Evolutionary conservation across 129 eudicot genomes (phyloP).

Genomic region (Pittosporum tobira): DNA sequence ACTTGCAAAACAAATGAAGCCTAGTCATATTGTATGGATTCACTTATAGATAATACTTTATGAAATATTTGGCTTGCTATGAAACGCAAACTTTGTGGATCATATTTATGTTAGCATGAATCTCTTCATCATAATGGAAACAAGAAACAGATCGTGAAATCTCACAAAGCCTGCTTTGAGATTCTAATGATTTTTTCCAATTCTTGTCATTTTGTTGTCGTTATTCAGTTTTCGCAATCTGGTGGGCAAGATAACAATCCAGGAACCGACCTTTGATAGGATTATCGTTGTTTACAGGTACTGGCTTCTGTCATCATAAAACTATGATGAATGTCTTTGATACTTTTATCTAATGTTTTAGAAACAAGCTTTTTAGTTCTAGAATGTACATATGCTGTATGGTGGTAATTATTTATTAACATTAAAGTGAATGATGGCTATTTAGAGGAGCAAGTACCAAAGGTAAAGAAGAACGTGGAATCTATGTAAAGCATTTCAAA

Average conservation of each 20-base stretch:
- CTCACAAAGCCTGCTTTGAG: neutral
- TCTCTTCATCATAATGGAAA: too few relatives aligned
- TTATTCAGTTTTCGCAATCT: conserved; percentile 57
- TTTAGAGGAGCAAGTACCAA: conserved; percentile 59
- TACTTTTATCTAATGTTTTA: neutral
- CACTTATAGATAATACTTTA: neutral
- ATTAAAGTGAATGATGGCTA: neutral
- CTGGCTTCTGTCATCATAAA: conserved; percentile 9
- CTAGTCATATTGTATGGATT: neutral
- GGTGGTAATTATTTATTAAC: neutral
- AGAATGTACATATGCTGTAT: conserved; percentile 4
- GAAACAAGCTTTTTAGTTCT: neutral
- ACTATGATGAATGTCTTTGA: conserved; percentile 4
- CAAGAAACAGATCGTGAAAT: neutral
- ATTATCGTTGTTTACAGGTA: conserved; percentile 97
- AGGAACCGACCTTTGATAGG: conserved; percentile 97
- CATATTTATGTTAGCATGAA: too few relatives aligned
- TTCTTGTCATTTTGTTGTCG: conserved; percentile 6
- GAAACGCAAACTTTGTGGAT: too few relatives aligned
- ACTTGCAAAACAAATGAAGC: neutral
- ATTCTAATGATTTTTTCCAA: neutral
- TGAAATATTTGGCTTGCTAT: neutral
- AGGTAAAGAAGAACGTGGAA: conserved; percentile 63
- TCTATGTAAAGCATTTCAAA: conserved; percentile 88
- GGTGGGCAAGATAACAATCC: conserved; percentile 71